Evolutionary conservation across 306 rosid genomes (phyloP).

Genomic region (Medicago truncatula): DNA sequence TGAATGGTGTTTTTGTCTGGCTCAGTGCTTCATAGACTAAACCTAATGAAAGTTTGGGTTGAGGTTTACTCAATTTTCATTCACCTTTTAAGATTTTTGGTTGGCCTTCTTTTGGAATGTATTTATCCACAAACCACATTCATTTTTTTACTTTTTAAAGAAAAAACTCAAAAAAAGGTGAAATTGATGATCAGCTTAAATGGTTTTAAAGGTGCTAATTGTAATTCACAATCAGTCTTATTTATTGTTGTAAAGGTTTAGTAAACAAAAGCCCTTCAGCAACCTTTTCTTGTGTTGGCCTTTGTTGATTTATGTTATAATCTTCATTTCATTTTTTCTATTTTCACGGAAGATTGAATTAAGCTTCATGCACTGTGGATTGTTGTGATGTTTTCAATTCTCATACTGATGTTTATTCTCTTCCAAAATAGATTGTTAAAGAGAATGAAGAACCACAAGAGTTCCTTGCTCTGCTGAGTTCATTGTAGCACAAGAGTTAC

Average conservation of each 20-base stretch:
- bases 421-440: conserved; percentile 64
- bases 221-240: neutral
- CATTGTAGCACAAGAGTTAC: conserved; percentile 52
- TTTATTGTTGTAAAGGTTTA: neutral
- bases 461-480: conserved; percentile 65
- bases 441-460: conserved; percentile 85
- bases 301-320: conserved; percentile 20
- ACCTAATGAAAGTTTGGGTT: neutral
- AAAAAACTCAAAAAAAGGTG: neutral
- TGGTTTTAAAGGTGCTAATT: neutral
- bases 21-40: neutral
- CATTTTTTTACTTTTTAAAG: conserved; percentile 2
- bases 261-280: neutral
- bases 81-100: no score
- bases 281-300: neutral
- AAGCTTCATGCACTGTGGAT: conserved; percentile 20
- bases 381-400: conserved; percentile 19
- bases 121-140: neutral
- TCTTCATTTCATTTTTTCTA: conserved; percentile 14
- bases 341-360: conserved; percentile 20
- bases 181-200: neutral
- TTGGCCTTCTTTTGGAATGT: neutral
- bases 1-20: neutral
- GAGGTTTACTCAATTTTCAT: neutral
- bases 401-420: conserved; percentile 36